Evolutionary conservation across 1,139 yeast genomes (phyloP), one percentile per base, ranked within the genome.

Genomic region (Sugiyamaella castrensis): DNA sequence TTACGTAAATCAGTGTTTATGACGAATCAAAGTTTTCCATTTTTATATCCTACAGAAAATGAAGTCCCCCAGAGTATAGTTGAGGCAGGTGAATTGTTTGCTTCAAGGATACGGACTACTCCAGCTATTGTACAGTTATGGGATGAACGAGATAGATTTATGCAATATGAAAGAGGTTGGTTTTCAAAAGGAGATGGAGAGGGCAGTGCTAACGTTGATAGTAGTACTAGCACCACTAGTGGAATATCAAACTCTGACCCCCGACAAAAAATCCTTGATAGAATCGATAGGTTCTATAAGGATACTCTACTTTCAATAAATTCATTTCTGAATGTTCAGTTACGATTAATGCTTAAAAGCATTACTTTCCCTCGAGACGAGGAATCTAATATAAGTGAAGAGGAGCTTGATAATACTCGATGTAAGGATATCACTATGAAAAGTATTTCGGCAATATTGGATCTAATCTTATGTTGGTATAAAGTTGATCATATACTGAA

Each of bases 151-250:
- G 81, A 81, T 45, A 65, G 70, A 38, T 91, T 88, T 57, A 82
- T 87, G 79, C 71, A 73, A 43, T 85, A 83, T 53, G 97, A 89
- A 60, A 72, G 95, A 50, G 96, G 94, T 0, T 81, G 79, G 75
- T 10, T 32, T n/a, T 36, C 16, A 4, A 32, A 36, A 10, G 32
- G 28, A 4, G 37, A 36, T 2, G 50, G 40, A n/a, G 47, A 47
- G 27, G 29, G 31, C 1, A 49, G 52, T 8, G 48, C 51, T 33
- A 57, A 48, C 15, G 56, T 33, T 26, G 27, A 13, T 11, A 32
- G 12, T 9, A 36, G 31, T 19, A 29, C n/a, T 30, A 12, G 15
- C n/a, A 3, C 9, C 7, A 24, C 32, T 15, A 26, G 24, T 31
- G 40, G 37, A 4, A 36, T 10, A 4, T 31, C 15, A 9, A 16